Base-by-base conservation (phyloP, 805 yeast species). In the Metschnikowia similis region DNA sequence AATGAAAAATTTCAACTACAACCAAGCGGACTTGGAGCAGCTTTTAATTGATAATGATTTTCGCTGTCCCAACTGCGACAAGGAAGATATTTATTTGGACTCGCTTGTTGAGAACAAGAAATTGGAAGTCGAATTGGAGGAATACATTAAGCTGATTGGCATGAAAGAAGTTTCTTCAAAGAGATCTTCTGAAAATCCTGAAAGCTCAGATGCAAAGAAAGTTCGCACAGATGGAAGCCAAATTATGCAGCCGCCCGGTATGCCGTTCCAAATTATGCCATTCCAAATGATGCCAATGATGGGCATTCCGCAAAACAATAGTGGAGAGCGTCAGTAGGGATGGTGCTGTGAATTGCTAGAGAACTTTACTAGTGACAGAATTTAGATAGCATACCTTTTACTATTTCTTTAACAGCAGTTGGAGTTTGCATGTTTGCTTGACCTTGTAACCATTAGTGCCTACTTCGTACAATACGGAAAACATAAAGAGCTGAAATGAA, bases 41-140 rank as follows among this genome's bases (percentile, higher is more conserved):
- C 65, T 77, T 7, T 70, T 92, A 27, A 75, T 92, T 47, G 96
- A 88, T 28, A 79, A 82, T 49, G 98, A 92, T 62, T 92, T 92
- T 69, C 82, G 80, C 35, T 92, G 99, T 69, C 98, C 99, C 5
- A 84, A 82, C 55, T 92, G 99, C 71, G 81, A 78, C 2, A 77
- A 75, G 14, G 82, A 80, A 26, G 97, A 90, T 50, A 76, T 88
- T 1, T 82, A 82, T 53, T 73, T 92, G 44, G 99, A 92, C 66
- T 78, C 84, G 14, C 71, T 92, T 41, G 72, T 74, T 5, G 73
- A 76, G 1, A 90, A 89, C 61, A 72, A 74, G 42, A 87, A 79
- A n/a, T 71, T 82, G 62, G 79, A 79, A 48, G 65, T 68, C 31
- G 75, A 80, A 48, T 77, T 91, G 16, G 68, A 77, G 30, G 72